Conservation (phyloP, 805 yeast genomes). For the Dipodascus geniculatus region DNA sequence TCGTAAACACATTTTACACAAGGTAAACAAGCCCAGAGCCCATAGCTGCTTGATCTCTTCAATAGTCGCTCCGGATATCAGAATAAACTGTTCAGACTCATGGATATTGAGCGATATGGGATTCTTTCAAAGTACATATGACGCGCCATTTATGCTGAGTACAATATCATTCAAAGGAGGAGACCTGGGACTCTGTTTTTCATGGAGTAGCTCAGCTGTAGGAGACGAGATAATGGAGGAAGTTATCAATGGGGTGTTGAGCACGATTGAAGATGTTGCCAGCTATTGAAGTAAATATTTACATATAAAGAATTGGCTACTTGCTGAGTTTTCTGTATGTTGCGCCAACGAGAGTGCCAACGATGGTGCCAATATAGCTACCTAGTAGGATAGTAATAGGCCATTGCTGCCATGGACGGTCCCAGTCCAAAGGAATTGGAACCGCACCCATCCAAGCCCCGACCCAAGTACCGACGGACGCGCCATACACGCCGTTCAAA, state of each 20-base stretch:
- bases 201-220: not conserved
- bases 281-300: too few relatives aligned
- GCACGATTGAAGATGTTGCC: not conserved
- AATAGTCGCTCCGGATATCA: not conserved
- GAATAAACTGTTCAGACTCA: not conserved
- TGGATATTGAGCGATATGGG: not conserved
- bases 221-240: not conserved
- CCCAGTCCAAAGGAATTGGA: constrained; percentile 97
- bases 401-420: constrained; percentile 93
- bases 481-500: constrained; percentile 25
- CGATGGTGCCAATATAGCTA: constrained; percentile 56
- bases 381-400: constrained; percentile 83
- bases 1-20: not conserved
- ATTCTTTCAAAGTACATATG: not conserved
- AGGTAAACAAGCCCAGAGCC: not conserved
- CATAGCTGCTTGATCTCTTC: not conserved
- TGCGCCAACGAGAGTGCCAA: constrained; percentile 40
- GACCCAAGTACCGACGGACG: constrained; percentile 33
- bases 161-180: not conserved
- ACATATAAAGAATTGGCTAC: too few relatives aligned
- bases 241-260: not conserved
- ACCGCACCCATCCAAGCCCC: constrained; percentile 91
- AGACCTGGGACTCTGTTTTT: not conserved
- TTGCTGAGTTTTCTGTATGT: not conserved
- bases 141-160: not conserved